Base-by-base conservation (phyloP, 164 flowering plant species). In the Nymphaea colorata region DNA sequence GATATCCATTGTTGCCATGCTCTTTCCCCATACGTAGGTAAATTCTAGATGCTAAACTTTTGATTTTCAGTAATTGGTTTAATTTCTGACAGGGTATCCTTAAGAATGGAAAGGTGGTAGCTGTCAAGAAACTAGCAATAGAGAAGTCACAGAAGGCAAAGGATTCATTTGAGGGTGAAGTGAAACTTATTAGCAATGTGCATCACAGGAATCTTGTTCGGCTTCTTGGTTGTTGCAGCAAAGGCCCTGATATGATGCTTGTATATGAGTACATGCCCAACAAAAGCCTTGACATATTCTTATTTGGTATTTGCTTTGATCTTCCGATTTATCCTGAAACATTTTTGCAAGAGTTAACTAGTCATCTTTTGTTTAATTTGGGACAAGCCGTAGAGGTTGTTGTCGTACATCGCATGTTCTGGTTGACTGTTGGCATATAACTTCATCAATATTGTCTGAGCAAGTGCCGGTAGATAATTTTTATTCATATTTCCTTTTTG, bases 201-300 rank as follows among this genome's bases (percentile, higher is more conserved):
- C 85, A 79, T 76, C 88, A 84, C 55, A 75, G 88, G n/a, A 84
- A 86, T 65, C 84, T 86, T 42, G 59, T 83, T 59, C 85, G 83
- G 10, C 83, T 82, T 17, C 84, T 86, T 43, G 90, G 90, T 3
- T 84, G 84, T 64, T 83, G 86, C 59, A 80, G 71, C 69, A 82
- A 83, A 70, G 80, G 85, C 51, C 73, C 80, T 16, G 80, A 86
- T 53, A 67, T 78, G 6, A 73, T 84, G 36, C 80, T 86, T 57
- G 82, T 86, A 7, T 80, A 81, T 43, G 88, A 82, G 44, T 81
- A 71, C 79, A 86, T 86, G 86, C 79, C 77, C 44, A 82, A 84
- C n/a, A 75, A 79, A 44, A 86, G 87, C 74, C 83, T 86, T 6
- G 85, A 84, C 66, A 84, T 70, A 64, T 83, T 77, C 64, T 67